A percentile compares a stretch with the other conserved stretches of the same genome.
Evolutionary conservation across 495 filamentous ascomycete species (phyloP).

Genomic region (Filosporella fistucella): DNA sequence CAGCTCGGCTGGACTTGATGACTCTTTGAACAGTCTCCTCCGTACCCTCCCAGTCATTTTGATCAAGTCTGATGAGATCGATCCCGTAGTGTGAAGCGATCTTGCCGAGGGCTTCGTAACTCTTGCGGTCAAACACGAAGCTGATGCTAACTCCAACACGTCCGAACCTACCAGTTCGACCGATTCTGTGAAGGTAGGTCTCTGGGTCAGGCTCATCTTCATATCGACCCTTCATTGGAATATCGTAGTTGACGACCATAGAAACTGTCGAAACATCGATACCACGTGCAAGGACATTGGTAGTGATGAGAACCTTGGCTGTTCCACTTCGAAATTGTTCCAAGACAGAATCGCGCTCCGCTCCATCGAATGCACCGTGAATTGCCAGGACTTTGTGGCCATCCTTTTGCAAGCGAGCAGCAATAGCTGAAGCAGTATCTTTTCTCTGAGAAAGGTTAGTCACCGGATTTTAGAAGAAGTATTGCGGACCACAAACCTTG

Average conservation of each 20-base stretch:
- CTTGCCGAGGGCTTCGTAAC: constrained; percentile 66
- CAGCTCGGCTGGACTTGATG: constrained; percentile 75
- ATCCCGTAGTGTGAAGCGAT: constrained; percentile 69
- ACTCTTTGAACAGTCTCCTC: constrained; percentile 75
- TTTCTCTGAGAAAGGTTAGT: constrained; percentile 52
- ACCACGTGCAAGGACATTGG: constrained; percentile 93
- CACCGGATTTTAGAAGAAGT: neutral
- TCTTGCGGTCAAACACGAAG: constrained; percentile 77
- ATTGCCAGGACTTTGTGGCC: constrained; percentile 88
- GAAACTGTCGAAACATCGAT: constrained; percentile 97
- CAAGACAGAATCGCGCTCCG: constrained; percentile 77
- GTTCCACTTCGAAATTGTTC: constrained; percentile 80
- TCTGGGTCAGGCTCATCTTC: constrained; percentile 66
- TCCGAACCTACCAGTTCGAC: constrained; percentile 94
- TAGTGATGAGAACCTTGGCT: constrained; percentile 97
- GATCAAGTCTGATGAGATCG: constrained; percentile 43
- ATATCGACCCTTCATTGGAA: constrained; percentile 52
- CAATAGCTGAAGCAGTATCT: constrained; percentile 74
- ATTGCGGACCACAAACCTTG: constrained; percentile 50
- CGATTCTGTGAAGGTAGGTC: constrained; percentile 98
- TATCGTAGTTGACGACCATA: constrained; percentile 95
- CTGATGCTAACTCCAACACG: constrained; percentile 94
- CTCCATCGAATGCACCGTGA: constrained; percentile 79
- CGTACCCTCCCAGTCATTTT: constrained; percentile 81
- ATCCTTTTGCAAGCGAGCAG: constrained; percentile 77